Percentiles rank a stretch among this genome's conserved stretches.
These are phyloP conservation scores for Diplocarpon rosae DNA, from an alignment of 2,329 filamentous ascomycete species.

Conservation along the genomic window DNA sequence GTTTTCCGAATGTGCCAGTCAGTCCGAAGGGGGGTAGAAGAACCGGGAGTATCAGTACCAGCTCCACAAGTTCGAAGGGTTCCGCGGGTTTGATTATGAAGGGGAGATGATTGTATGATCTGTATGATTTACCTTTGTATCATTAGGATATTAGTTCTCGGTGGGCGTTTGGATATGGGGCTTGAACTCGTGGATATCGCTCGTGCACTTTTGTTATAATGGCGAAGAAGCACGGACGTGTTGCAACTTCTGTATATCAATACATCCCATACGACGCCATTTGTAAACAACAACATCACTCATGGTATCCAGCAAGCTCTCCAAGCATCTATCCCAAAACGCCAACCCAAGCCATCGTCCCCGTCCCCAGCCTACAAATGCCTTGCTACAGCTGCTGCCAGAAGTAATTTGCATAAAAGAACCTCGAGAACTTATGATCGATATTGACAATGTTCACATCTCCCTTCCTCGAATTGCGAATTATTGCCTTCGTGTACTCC, in stretches of 20 bases:
- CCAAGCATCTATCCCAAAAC: not conserved
- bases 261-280: too few species aligned
- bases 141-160: not conserved
- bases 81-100: constrained; percentile 21
- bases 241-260: too few species aligned
- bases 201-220: too few species aligned
- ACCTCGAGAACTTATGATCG: constrained; percentile 81
- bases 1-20: constrained; percentile 13
- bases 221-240: too few species aligned
- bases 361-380: not conserved
- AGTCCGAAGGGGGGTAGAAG: constrained; percentile 14
- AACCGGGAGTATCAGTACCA: constrained; percentile 10
- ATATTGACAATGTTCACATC: constrained; percentile 94
- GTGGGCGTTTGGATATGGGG: not conserved
- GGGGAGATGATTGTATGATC: constrained; percentile 8
- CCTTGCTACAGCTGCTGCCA: constrained; percentile 67
- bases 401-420: constrained; percentile 92
- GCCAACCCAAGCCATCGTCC: not conserved
- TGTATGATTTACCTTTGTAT: constrained; percentile 6
- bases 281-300: not conserved
- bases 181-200: not conserved
- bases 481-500: constrained; percentile 71
- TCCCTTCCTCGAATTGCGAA: constrained; percentile 75
- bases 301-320: constrained; percentile 8
- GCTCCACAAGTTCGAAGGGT: constrained; percentile 21